Evolutionary conservation across 177 flowering plant genomes (phyloP), one percentile per base, ranked within the genome.

Genomic region (Telopea speciosissima): DNA sequence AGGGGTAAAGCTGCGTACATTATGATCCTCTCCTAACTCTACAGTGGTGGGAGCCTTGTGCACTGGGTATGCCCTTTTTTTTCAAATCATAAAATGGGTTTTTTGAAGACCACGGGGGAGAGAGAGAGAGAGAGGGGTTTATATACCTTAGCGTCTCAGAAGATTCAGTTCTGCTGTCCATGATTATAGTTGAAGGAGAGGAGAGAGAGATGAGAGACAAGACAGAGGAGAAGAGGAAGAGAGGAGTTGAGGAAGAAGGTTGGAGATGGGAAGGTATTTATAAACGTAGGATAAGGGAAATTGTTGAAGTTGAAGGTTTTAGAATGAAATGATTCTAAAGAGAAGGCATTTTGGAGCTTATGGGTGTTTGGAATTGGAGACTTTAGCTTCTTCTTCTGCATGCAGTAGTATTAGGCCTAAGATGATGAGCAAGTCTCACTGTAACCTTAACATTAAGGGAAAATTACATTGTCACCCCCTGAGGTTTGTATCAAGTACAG

Each of bases 131-230:
- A 36, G 40, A 36, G 40, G 40, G 6, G 40, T 36, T 8, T 36
- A 36, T 36, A 36, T 78, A 82, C 90, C 90, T 83, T 17, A 42
- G 76, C 69, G 80, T 68, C 60, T 85, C 88, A 0, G 87, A 79
- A 63, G 85, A 69, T 71, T 83, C 86, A 19, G 61, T 54, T 68
- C 77, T 78, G 73, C 58, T 12, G 61, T 79, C 80, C 80, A 80
- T 76, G 71, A 24, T 42, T 56, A 42, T 59, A 5, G 13, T 69
- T 44, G 19, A n/a, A 3, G 40, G 1, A 36, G 8, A 6, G 2
- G 4, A 4, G 4, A 28, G 31, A 36, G 40, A 36, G 40, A 36
- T 5, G 40, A 52, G 17, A 21, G 23, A 4, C 13, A 66, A 3
- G 8, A 22, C 3, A 36, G 17, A 44, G 54, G 8, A n/a, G 26